Evolutionary conservation across 176 grass and related monocot species (phyloP), one percentile per base, ranked within the genome.

Genomic region (Musa schizocarpa): DNA sequence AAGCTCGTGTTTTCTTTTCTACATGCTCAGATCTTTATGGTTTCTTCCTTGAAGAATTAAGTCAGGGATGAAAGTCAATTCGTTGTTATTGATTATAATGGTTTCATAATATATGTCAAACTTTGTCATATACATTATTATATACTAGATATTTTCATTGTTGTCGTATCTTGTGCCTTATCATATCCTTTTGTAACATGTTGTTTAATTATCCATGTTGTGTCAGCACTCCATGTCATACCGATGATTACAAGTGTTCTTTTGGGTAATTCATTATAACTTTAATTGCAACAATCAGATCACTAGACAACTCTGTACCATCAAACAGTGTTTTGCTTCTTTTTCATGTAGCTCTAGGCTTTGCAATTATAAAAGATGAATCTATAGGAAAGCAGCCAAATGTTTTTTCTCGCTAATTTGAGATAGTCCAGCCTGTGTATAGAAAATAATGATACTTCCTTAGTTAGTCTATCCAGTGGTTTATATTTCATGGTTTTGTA

Each of bases 401-500:
- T 61, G 17, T 61, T 61, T 61, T 57, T 20, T n/a, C 57, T 61
- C 3, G 13, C 34, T 61, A 61, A 26, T 68, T 34, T 25, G 13
- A 68, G 24, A 68, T 68, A 17, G 65, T 17, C 65, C 24, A 29
- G 16, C 13, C 16, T 9, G 14, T 34, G 26, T 17, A 68, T 14
- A 8, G 9, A 43, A 43, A 68, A 68, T 13, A 43, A 4, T 12
- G 1, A 27, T 13, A 13, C 9, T 66, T 66, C 13, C 12, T 13
- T 34, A 13, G 12, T 68, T 68, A 29, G 1, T 43, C 29, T 68
- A 8, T 20, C 34, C 49, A 23, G 9, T 50, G 58, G 12, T 74
- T 17, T n/a, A 73, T 69, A 53, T 29, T 79, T 14, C 11, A 69
- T 43, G 70, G 54, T 65, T 43, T 48, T 51, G 27, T 71, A 54